phyloP scores from a whole-genome alignment of 169 alveolate genomes.

The Plasmodium cynomolgi region DNA sequence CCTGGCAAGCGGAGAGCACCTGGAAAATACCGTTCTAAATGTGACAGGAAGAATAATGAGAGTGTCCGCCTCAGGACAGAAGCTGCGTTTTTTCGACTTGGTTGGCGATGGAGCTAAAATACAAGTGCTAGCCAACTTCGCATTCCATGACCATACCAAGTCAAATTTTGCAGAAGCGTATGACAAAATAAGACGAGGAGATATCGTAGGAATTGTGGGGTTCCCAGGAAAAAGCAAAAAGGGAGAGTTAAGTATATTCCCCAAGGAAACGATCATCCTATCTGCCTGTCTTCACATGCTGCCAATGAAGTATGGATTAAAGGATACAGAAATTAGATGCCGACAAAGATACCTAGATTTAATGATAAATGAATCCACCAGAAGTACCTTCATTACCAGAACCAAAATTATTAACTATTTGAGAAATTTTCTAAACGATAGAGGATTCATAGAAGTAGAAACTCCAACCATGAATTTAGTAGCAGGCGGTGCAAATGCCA shows the following conservation, averaged over 20 bases:
- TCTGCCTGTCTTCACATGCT: conserved; percentile 97
- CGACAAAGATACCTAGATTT: conserved; percentile 98
- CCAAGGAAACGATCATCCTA: conserved; percentile 88
- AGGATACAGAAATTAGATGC: conserved; percentile 94
- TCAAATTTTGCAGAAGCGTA: conserved; percentile 83
- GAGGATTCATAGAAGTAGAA: conserved; percentile 98
- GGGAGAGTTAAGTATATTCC: conserved; percentile 97
- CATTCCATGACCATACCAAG: conserved; percentile 82
- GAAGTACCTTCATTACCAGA: conserved; percentile 92
- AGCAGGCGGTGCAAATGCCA: conserved; percentile 98
- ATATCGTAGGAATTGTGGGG: conserved; percentile 81
- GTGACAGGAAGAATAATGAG: conserved; percentile 94
- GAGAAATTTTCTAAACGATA: conserved; percentile 90
- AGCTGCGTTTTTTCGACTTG: conserved; percentile 93
- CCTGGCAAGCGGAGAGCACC: conserved; percentile 90
- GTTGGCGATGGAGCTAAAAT: conserved; percentile 92
- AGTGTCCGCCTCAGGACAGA: conserved; percentile 92
- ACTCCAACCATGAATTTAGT: conserved; percentile 99
- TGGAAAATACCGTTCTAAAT: conserved; percentile 86
- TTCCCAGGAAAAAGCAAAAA: conserved; percentile 93
- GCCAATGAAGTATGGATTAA: conserved; percentile 96
- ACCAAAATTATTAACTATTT: conserved; percentile 87
- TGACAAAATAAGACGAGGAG: conserved; percentile 79
- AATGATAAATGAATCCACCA: conserved; percentile 91
- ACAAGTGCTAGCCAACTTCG: conserved; percentile 90